Conservation (phyloP, 1,284 basidiomycete species). For the Pisolithus thermaeus region DNA sequence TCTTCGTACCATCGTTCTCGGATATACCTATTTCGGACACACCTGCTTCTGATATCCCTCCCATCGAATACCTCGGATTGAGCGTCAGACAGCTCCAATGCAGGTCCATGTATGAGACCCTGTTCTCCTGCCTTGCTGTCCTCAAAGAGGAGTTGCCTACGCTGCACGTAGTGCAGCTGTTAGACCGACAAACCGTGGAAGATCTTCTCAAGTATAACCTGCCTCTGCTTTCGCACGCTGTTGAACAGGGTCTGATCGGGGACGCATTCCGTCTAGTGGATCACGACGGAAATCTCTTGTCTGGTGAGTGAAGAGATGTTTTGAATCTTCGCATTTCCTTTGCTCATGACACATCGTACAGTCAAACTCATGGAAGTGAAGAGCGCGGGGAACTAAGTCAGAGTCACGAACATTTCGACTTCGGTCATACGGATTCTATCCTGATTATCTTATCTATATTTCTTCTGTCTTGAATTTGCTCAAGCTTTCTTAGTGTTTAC, state of each 20-base stretch:
- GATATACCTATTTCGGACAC: not conserved
- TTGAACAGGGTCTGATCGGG: slow-evolving; percentile 6
- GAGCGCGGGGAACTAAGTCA: not conserved
- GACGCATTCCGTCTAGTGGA: slow-evolving; percentile 22
- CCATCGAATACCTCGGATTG: slow-evolving; percentile 17
- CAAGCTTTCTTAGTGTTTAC: no score
- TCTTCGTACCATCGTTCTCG: slow-evolving; percentile 9
- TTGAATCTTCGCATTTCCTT: not conserved
- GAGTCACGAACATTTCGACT: no score
- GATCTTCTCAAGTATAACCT: slow-evolving; percentile 15
- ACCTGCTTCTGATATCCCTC: slow-evolving; percentile 3
- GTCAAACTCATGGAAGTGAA: not conserved
- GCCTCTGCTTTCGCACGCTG: slow-evolving; percentile 6
- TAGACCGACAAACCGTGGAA: slow-evolving; percentile 13
- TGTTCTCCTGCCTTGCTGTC: slow-evolving; percentile 12
- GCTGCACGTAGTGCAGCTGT: slow-evolving; percentile 18
- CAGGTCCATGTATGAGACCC: slow-evolving; percentile 3
- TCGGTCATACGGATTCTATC: no score
- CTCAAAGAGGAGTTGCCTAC: slow-evolving; percentile 14
- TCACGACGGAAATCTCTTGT: slow-evolving; percentile 13
- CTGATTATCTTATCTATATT: no score
- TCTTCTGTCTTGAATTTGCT: no score
- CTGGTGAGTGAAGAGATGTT: not conserved
- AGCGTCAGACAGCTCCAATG: slow-evolving; percentile 6
- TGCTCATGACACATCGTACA: not conserved